Evolutionary conservation across 2,329 filamentous ascomycete genomes (phyloP), one percentile per base, ranked within the genome.

Genomic region (Diplocarpon mali): DNA sequence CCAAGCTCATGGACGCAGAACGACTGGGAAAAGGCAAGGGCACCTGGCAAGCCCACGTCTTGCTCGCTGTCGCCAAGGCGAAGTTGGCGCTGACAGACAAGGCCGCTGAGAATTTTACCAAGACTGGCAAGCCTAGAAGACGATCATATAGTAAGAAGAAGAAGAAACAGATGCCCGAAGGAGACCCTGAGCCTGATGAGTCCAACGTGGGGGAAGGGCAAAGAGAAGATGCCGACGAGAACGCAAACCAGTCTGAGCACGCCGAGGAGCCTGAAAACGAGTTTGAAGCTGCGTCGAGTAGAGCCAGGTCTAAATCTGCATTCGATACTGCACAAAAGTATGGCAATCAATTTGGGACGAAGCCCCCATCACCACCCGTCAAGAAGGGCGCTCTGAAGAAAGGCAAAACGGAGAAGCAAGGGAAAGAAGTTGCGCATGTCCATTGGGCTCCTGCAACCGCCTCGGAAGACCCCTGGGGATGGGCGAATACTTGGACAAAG

Each of bases 1-100:
- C 30, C 5, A 43, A 38, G 14, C 35, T 56, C n/a, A 54, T 48
- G 28, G 44, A 47, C 20, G 40, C 42, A 1, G 14, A 49, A 10
- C 45, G 43, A 39, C 38, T 49, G 2, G 27, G 35, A 10, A 42
- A 35, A 5, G 14, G 46, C n/a, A 43, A 36, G 11, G 49, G 43
- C 14, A 36, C 29, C 8, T 52, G 46, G 51, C 42, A 47, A 35
- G 47, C 46, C 6, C 40, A 35, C n/a, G 34, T 42, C 14, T 36
- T 42, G 40, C 40, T 32, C 1, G 34, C 27, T 16, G 40, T 42
- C 2, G 32, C 40, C 10, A 34, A 37, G 12, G 40, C 40, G 28
- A 34, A 15, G 35, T 36, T 35, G 27, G 45, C 16, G 45, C 40
- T 8, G 31, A 47, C 30, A 43, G 35, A 32, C 38, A 35, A 16